Percentiles rank a stretch among this genome's conserved stretches.
Conservation (phyloP, 164 flowering plant species). For the Vitis labrusca region DNA sequence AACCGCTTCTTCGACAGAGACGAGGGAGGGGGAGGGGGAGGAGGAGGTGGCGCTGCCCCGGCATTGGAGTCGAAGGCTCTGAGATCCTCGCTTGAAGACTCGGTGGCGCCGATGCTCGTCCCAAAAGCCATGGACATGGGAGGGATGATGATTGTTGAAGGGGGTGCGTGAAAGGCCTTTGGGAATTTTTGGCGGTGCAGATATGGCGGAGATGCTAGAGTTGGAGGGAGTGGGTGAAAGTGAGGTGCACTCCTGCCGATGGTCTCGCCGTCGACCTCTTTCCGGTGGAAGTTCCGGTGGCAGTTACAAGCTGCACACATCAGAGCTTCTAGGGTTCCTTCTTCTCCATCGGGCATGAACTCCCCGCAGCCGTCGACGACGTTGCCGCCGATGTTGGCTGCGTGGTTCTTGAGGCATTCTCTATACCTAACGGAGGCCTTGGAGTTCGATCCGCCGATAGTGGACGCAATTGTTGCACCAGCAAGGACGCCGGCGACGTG, state of each 20-base stretch:
- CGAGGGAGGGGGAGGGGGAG: constrained; percentile 14
- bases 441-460: constrained; percentile 6
- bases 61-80: constrained; percentile 18
- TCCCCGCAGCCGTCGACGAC: constrained; percentile 46
- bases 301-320: constrained; percentile 46
- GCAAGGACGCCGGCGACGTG: neutral
- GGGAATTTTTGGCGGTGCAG: constrained; percentile 18
- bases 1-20: constrained; percentile 33
- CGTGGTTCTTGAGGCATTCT: constrained; percentile 51
- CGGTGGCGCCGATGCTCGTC: constrained; percentile 20
- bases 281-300: constrained; percentile 51
- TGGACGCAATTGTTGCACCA: constrained; percentile 1
- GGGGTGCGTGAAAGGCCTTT: constrained; percentile 10
- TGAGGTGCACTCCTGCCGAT: constrained; percentile 6
- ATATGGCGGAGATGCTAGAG: constrained; percentile 15
- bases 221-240: constrained; percentile 27
- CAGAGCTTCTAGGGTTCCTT: constrained; percentile 33
- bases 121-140: constrained; percentile 38
- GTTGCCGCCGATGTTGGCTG: constrained; percentile 37
- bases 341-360: constrained; percentile 46
- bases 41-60: constrained; percentile 12
- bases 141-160: constrained; percentile 15
- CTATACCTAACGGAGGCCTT: constrained; percentile 18
- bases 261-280: constrained; percentile 29
- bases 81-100: constrained; percentile 41